A percentile compares a stretch with the other conserved stretches of the same genome.
Evolutionary conservation across 495 filamentous ascomycete genomes (phyloP).

Genomic region (Podospora tetraspora): DNA sequence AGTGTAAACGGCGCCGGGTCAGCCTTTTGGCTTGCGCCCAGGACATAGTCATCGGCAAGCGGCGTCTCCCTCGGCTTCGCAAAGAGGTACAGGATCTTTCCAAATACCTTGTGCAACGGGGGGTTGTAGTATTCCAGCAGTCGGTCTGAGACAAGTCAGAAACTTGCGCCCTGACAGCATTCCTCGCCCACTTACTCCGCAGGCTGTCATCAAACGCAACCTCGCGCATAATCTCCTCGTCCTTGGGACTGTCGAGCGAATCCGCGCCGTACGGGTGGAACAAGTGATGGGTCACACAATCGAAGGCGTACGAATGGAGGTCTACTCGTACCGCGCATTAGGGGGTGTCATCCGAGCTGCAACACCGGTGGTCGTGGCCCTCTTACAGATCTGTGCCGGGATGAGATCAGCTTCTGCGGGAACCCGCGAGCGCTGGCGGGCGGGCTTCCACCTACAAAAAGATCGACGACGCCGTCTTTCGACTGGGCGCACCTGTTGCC

Average conservation of each 20-base stretch:
- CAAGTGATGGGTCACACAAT: conserved; percentile 60
- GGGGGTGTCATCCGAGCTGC: background rate
- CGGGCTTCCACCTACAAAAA: conserved; percentile 47
- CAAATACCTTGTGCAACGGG: conserved; percentile 33
- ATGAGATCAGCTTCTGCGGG: background rate
- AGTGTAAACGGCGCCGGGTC: conserved; percentile 41
- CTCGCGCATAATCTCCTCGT: conserved; percentile 60
- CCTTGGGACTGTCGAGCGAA: conserved; percentile 45
- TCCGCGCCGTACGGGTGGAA: conserved; percentile 58
- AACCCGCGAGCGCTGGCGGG: background rate
- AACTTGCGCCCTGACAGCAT: background rate
- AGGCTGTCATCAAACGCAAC: conserved; percentile 60
- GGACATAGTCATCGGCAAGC: conserved; percentile 40
- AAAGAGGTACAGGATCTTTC: conserved; percentile 36
- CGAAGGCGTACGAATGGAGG: conserved; percentile 58
- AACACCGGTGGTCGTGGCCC: background rate
- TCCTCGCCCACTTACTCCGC: conserved; percentile 43
- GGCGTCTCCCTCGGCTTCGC: conserved; percentile 43
- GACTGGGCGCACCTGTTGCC: conserved; percentile 44
- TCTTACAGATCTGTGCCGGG: conserved; percentile 21
- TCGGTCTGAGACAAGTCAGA: conserved; percentile 32
- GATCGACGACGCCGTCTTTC: conserved; percentile 43
- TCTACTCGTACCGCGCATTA: conserved; percentile 14
- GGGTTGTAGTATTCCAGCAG: conserved; percentile 40
- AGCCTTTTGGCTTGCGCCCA: conserved; percentile 31